phyloP scores from a whole-genome alignment of 495 filamentous ascomycete genomes.

The Lasiosphaeris hirsuta region DNA sequence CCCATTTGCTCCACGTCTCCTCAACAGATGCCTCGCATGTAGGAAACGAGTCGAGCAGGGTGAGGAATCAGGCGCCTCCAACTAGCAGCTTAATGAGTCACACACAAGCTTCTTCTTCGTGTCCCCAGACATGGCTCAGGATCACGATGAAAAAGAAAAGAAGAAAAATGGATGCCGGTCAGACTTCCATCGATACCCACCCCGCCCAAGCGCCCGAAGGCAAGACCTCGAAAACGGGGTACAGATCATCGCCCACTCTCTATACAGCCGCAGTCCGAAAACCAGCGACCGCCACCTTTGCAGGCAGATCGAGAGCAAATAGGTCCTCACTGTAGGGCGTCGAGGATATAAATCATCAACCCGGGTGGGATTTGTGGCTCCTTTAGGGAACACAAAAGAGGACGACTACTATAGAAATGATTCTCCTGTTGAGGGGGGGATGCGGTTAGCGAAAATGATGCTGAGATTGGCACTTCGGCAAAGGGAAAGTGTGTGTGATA shows the following conservation, averaged over 20 bases:
- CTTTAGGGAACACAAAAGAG: not conserved
- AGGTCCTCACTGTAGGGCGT: constrained; percentile 1
- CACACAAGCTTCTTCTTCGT: no score
- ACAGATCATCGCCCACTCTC: no score
- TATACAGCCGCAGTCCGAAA: not conserved
- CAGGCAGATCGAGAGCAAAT: constrained; percentile 5
- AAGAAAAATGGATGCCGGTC: not conserved
- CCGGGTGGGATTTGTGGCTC: constrained; percentile 5
- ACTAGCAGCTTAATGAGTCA: no score
- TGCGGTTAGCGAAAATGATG: not conserved
- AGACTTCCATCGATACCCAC: not conserved
- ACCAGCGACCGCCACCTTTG: constrained; percentile 1
- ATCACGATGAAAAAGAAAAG: constrained; percentile 1
- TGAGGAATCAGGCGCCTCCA: no score
- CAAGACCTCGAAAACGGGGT: not conserved
- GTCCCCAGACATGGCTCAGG: not conserved
- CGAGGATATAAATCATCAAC: constrained; percentile 7
- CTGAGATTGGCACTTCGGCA: no score
- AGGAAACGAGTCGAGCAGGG: no score
- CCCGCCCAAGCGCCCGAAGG: constrained; percentile 5
- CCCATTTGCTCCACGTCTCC: no score
- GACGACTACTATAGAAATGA: constrained; percentile 4
- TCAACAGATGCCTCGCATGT: no score
- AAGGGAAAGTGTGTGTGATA: no score
- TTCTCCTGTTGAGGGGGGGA: not conserved